phyloP scores from a whole-genome alignment of 1,284 basidiomycete species.

The Trichosporon sp. region DNA sequence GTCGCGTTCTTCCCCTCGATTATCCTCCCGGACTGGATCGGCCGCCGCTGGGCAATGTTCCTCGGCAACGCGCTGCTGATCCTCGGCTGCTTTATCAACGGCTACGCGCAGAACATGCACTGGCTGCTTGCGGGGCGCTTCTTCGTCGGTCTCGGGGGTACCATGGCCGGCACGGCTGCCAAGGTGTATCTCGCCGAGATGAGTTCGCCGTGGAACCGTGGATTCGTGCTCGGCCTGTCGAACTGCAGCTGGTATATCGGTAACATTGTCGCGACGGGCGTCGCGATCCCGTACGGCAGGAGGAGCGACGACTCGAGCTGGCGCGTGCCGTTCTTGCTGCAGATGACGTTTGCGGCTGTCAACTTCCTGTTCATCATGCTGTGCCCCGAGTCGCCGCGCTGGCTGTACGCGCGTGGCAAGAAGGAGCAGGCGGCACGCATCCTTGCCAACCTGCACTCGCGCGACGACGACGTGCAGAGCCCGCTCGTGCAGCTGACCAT shows the following conservation, averaged over 20 bases:
- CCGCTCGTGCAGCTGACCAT: slow-evolving; percentile 57
- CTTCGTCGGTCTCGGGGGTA: slow-evolving; percentile 48
- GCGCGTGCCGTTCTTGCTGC: slow-evolving; percentile 56
- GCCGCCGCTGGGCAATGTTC: slow-evolving; percentile 57
- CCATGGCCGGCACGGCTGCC: slow-evolving; percentile 54
- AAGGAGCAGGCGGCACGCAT: slow-evolving; percentile 22
- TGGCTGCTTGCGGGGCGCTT: slow-evolving; percentile 57
- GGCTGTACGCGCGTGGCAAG: slow-evolving; percentile 39
- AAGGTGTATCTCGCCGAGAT: slow-evolving; percentile 57
- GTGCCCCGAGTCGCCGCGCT: slow-evolving; percentile 52
- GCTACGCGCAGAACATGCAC: slow-evolving; percentile 50
- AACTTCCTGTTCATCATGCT: slow-evolving; percentile 54
- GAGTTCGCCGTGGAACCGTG: slow-evolving; percentile 54
- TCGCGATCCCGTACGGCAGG: slow-evolving; percentile 57
- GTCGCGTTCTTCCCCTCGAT: slow-evolving; percentile 43
- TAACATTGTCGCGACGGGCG: slow-evolving; percentile 55
- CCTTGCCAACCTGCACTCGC: slow-evolving; percentile 51
- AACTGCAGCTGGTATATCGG: slow-evolving; percentile 56
- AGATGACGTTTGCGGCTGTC: slow-evolving; percentile 52
- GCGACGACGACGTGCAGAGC: slow-evolving; percentile 52
- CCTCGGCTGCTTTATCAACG: slow-evolving; percentile 54
- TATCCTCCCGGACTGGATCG: slow-evolving; percentile 56
- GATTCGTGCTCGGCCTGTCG: slow-evolving; percentile 55
- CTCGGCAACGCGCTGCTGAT: slow-evolving; percentile 54
- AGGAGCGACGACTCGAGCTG: slow-evolving; percentile 51